Evolutionary conservation across 1,284 basidiomycete species (phyloP), one percentile per base, ranked within the genome.

Genomic region (Ganoderma meredithae): DNA sequence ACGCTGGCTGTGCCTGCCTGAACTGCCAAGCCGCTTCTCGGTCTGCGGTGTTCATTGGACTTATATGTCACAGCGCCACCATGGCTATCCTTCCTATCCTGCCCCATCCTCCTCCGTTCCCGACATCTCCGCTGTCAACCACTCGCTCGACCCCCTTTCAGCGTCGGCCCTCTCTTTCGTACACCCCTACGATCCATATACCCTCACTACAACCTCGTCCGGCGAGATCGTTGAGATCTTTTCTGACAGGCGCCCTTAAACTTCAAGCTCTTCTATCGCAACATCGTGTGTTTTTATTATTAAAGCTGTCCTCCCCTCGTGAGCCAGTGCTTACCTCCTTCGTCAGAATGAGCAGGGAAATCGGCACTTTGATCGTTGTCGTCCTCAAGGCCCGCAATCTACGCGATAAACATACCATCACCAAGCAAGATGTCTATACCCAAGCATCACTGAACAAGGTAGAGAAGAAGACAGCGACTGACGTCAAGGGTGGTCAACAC

Each of bases 381-480:
- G 84, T 93, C 22, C 84, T 94, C 74, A 93, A 93, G 79, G 92
- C 90, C 36, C 84, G 83, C 69, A 88, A 94, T 74, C 83, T 94
- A 22, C 86, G 86, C 69, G 88, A 92, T 78, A 90, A 88, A 66
- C 90, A 91, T 72, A 88, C 85, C 0, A 90, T 94, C 76, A 90
- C 90, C 79, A 94, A 94, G 76, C 92, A 93, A 75, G 90, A 92
- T 78, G 91, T 88, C 19, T 93, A 86, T 73, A 86, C 86, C 0
- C 83, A 89, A 82, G 83, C 80, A 41, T 75, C 77, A 36, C 70
- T 83, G 44, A 75, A 77, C 25, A 88, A 86, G 33, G 78, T 76
- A 10, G 85, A 82, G 39, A 85, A 90, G 76, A 83, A 83, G 66
- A 92, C 91, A 1, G 81, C 83, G 53, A 82, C 88, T 63, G 90